These are phyloP conservation scores for Canavalia gladiata DNA, from an alignment of 306 rosid genomes.

Conservation along the genomic window DNA sequence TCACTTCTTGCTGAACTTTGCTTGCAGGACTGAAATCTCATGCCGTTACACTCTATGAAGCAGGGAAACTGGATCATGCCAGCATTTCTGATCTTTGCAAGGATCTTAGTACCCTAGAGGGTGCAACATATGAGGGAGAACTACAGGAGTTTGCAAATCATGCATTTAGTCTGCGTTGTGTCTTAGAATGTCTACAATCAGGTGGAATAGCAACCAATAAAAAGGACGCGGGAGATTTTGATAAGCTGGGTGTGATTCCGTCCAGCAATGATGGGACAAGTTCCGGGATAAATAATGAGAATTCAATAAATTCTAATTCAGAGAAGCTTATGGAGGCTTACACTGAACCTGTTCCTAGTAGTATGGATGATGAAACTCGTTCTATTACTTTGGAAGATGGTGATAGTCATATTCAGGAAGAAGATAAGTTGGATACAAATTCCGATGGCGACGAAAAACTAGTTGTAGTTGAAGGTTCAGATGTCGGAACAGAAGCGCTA, in stretches of 20 bases:
- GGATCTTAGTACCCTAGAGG: conserved; percentile 86
- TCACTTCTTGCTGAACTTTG: conserved; percentile 43
- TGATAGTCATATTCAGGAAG: conserved; percentile 49
- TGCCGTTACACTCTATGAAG: conserved; percentile 98
- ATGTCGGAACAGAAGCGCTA: conserved; percentile 63
- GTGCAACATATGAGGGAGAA: conserved; percentile 94
- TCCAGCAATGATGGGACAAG: conserved; percentile 59
- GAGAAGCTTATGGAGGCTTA: conserved; percentile 51
- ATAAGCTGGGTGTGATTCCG: conserved; percentile 53
- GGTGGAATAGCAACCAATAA: conserved; percentile 72
- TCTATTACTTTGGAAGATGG: conserved; percentile 57
- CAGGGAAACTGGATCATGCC: conserved; percentile 93
- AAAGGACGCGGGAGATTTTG: conserved; percentile 57
- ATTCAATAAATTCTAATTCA: conserved; percentile 49
- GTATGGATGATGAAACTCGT: conserved; percentile 51
- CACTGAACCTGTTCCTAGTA: conserved; percentile 55
- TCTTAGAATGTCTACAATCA: conserved; percentile 85
- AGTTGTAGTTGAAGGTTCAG: conserved; percentile 61
- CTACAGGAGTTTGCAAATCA: conserved; percentile 97
- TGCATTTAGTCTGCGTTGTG: conserved; percentile 93
- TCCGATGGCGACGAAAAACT: conserved; percentile 55
- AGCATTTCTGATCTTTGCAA: conserved; percentile 94
- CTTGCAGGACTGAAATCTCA: conserved; percentile 90
- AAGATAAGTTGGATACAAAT: conserved; percentile 51
- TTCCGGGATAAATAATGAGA: conserved; percentile 51